A percentile compares a stretch with the other conserved stretches of the same genome.
These are phyloP conservation scores for Eucalyptus erythrocorys DNA, from an alignment of 345 rosid genomes.

Conservation along the genomic window DNA sequence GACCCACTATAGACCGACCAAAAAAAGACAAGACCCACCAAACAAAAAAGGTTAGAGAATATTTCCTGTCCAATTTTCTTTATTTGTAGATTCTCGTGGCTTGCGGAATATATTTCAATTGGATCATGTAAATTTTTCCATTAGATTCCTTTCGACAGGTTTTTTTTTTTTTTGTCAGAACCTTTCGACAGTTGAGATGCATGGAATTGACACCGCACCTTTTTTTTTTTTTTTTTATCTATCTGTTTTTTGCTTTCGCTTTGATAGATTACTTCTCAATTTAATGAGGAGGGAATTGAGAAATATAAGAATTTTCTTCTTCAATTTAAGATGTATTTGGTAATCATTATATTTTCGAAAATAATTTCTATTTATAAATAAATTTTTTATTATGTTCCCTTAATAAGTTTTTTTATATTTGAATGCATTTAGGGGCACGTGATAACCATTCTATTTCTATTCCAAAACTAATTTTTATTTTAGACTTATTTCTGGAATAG, in stretches of 20 bases:
- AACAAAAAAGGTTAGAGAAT: background rate
- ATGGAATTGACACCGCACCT: background rate
- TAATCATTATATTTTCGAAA: no score
- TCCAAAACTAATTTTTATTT: rapidly evolving
- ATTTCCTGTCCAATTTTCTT: background rate
- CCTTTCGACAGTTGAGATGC: background rate
- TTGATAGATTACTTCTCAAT: background rate
- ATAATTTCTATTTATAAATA: no score
- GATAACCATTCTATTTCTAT: rapidly evolving
- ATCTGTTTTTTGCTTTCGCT: no score
- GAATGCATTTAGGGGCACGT: rapidly evolving
- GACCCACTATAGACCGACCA: background rate
- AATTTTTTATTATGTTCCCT: no score
- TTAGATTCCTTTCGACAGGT: background rate
- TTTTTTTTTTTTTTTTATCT: no score
- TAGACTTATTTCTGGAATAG: rapidly evolving
- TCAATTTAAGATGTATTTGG: no score
- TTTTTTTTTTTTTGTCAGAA: no score
- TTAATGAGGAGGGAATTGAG: background rate
- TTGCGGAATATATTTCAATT: background rate
- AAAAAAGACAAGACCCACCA: background rate
- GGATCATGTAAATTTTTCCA: background rate
- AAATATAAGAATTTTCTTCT: no score
- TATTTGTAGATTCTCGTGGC: background rate
- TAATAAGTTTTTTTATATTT: rapidly evolving